A percentile compares a stretch with the other conserved stretches of the same genome.
phyloP scores from a whole-genome alignment of 345 rosid species.

The Salix purpurea region DNA sequence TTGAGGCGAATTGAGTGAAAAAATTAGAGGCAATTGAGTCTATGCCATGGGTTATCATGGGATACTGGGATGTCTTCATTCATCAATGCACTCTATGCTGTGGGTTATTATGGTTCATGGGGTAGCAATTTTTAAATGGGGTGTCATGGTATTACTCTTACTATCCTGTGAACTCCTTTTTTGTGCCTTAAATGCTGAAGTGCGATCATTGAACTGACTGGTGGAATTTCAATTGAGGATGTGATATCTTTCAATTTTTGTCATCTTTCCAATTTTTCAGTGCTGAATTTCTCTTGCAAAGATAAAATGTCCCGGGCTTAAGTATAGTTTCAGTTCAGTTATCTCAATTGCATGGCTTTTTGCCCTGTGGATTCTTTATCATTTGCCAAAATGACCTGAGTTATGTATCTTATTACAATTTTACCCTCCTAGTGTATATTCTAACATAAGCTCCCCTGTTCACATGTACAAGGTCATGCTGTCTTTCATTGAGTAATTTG shows the following conservation, averaged over 20 bases:
- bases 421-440: too few species aligned
- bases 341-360: not conserved
- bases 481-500: not conserved
- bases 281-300: not conserved
- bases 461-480: not conserved
- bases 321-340: not conserved
- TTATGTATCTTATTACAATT: too few species aligned
- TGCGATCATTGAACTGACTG: not conserved
- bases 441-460: too few species aligned
- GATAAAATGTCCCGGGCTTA: not conserved
- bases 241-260: constrained; percentile 1
- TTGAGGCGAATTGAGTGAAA: not conserved
- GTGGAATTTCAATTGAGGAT: not conserved
- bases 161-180: not conserved
- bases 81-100: not conserved
- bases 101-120: not conserved
- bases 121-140: not conserved
- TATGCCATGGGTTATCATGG: not conserved
- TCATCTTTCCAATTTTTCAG: not conserved
- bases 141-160: not conserved
- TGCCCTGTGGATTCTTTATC: too few species aligned
- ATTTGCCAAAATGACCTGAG: too few species aligned
- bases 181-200: not conserved
- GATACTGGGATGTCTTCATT: not conserved
- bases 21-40: not conserved